Conservation (phyloP, 371 early-diverging fungal species). For the Mortierella sp. region DNA sequence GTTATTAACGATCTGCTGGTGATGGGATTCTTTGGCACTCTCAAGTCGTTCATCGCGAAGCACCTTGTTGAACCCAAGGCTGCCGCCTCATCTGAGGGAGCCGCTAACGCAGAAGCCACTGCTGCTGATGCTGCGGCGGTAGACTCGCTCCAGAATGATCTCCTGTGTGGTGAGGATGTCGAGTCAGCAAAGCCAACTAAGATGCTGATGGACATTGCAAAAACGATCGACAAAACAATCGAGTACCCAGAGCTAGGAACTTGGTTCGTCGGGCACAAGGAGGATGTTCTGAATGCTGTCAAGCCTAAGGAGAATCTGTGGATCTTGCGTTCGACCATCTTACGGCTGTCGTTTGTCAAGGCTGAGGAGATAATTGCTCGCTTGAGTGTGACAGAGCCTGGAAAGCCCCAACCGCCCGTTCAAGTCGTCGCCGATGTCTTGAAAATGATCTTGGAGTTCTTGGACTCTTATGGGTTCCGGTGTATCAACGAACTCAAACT, state of each 20-base stretch:
- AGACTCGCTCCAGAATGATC: constrained; percentile 50
- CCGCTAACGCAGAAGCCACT: constrained; percentile 12
- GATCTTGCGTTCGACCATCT: constrained; percentile 48
- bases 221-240: constrained; percentile 31
- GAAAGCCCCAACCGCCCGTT: constrained; percentile 37
- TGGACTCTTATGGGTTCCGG: constrained; percentile 52
- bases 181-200: constrained; percentile 55
- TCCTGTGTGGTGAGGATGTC: constrained; percentile 51
- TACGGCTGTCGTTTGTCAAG: constrained; percentile 43
- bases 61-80: constrained; percentile 45
- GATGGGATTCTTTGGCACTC: constrained; percentile 52
- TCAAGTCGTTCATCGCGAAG: constrained; percentile 53
- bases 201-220: constrained; percentile 54
- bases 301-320: constrained; percentile 45
- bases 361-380: constrained; percentile 31
- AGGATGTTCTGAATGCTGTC: constrained; percentile 33
- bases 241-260: constrained; percentile 32
- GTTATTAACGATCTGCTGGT: constrained; percentile 50
- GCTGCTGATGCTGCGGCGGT: constrained; percentile 49
- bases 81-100: constrained; percentile 29
- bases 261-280: constrained; percentile 43
- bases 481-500: constrained; percentile 53
- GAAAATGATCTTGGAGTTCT: constrained; percentile 48
- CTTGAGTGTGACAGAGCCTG: constrained; percentile 28
- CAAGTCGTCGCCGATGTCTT: constrained; percentile 46